Evolutionary conservation across 2,329 filamentous ascomycete genomes (phyloP).

Genomic region (Pseudocercospora pini-densiflorae): DNA sequence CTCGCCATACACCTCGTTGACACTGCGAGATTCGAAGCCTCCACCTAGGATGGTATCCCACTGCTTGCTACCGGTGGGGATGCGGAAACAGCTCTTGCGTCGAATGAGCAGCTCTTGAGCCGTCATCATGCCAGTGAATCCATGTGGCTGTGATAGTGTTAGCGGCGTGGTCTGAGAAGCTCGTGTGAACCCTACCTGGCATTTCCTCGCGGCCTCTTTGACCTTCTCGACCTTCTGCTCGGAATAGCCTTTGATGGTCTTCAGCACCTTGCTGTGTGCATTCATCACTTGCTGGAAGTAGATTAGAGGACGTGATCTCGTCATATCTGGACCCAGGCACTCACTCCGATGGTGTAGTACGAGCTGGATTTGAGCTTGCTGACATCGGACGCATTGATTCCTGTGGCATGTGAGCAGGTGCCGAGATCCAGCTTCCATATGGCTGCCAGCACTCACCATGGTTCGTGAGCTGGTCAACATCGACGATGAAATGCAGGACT

Average conservation of each 20-base stretch:
- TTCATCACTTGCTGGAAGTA: constrained; percentile 60
- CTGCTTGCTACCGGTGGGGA: constrained; percentile 72
- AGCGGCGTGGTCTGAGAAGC: constrained; percentile 7
- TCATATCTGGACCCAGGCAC: constrained; percentile 21
- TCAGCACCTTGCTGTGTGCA: constrained; percentile 62
- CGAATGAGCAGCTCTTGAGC: constrained; percentile 67
- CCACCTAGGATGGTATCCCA: constrained; percentile 66
- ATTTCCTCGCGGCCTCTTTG: constrained; percentile 68
- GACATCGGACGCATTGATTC: constrained; percentile 69
- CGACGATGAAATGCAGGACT: constrained; percentile 61
- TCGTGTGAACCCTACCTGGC: constrained; percentile 50
- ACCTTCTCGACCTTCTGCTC: constrained; percentile 73
- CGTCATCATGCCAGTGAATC: constrained; percentile 64
- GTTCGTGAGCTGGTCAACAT: constrained; percentile 68
- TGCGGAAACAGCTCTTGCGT: constrained; percentile 66
- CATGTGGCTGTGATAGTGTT: constrained; percentile 54
- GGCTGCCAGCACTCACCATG: constrained; percentile 54
- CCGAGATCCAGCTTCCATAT: not conserved
- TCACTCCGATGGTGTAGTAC: constrained; percentile 66
- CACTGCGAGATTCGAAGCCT: constrained; percentile 72
- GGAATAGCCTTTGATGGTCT: constrained; percentile 72
- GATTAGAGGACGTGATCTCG: not conserved
- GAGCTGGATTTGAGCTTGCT: constrained; percentile 66
- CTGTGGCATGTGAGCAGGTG: constrained; percentile 38
- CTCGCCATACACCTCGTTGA: constrained; percentile 67